Evolutionary conservation across 2,329 filamentous ascomycete species (phyloP).

Genomic region (Xylaria polymorpha): DNA sequence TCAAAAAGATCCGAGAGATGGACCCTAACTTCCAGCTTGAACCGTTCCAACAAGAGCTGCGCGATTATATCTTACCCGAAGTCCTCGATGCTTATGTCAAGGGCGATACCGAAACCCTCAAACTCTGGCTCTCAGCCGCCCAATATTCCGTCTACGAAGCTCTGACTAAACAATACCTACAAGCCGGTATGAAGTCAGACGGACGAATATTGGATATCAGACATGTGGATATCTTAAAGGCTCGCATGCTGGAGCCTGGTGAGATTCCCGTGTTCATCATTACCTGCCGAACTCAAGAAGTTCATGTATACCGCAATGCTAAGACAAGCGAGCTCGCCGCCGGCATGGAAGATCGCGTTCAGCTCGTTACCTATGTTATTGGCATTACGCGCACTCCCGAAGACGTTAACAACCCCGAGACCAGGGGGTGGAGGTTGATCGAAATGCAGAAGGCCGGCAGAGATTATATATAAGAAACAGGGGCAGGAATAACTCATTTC

Average conservation of each 20-base stretch:
- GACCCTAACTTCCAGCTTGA: conserved; percentile 95
- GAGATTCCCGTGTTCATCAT: conserved; percentile 97
- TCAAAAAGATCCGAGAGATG: conserved; percentile 97
- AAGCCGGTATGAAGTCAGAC: conserved; percentile 91
- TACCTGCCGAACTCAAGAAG: conserved; percentile 95
- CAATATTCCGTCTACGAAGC: conserved; percentile 97
- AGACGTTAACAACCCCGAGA: conserved; percentile 97
- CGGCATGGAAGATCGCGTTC: conserved; percentile 98
- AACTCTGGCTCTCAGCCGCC: conserved; percentile 94
- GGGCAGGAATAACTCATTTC: conserved; percentile 21
- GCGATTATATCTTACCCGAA: conserved; percentile 97
- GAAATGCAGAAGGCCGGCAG: conserved; percentile 98
- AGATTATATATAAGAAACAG: conserved; percentile 72
- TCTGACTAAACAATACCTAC: conserved; percentile 95
- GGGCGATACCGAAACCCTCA: conserved; percentile 89
- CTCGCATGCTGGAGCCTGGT: conserved; percentile 83
- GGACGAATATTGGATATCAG: conserved; percentile 95
- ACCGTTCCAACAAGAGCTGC: conserved; percentile 92
- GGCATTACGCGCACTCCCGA: conserved; percentile 93
- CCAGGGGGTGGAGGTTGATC: conserved; percentile 94
- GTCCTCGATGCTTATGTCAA: conserved; percentile 98
- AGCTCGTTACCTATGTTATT: conserved; percentile 97
- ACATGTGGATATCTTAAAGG: conserved; percentile 87
- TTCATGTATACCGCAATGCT: conserved; percentile 94
- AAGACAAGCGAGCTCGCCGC: conserved; percentile 91